phyloP scores from a whole-genome alignment of 2,329 filamentous ascomycete genomes.

The Diplodia mutila region DNA sequence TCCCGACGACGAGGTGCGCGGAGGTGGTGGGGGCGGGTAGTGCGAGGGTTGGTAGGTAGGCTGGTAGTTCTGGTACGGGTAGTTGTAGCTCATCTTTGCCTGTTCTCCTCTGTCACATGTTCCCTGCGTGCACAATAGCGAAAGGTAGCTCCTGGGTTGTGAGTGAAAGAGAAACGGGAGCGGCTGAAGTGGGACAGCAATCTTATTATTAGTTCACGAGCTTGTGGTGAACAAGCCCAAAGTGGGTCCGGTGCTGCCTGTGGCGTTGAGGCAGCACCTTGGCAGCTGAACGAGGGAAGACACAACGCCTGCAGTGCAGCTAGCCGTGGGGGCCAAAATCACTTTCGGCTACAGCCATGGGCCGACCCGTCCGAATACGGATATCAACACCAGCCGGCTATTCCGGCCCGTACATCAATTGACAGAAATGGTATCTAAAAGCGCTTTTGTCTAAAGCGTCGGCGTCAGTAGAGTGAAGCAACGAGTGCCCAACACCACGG shows the following conservation, averaged over 20 bases:
- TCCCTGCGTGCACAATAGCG: neutral
- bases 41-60: neutral
- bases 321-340: slow-evolving; percentile 1
- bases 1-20: neutral
- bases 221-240: neutral
- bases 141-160: too few species aligned
- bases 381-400: too few species aligned
- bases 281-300: neutral
- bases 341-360: too few species aligned
- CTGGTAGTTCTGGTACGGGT: neutral
- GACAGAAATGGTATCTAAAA: neutral
- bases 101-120: neutral
- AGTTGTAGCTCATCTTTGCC: slow-evolving; percentile 1
- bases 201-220: slow-evolving; percentile 10
- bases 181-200: neutral
- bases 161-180: too few species aligned
- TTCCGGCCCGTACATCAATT: neutral
- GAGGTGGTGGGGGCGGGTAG: slow-evolving; percentile 2
- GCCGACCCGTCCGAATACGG: too few species aligned
- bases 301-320: too few species aligned
- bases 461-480: too few species aligned
- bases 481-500: too few species aligned
- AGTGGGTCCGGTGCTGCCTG: slow-evolving; percentile 7
- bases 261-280: slow-evolving; percentile 12
- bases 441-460: too few species aligned